Evolutionary conservation across 1,284 basidiomycete genomes (phyloP), one percentile per base, ranked within the genome.

Genomic region (Ceratobasidium sp.): DNA sequence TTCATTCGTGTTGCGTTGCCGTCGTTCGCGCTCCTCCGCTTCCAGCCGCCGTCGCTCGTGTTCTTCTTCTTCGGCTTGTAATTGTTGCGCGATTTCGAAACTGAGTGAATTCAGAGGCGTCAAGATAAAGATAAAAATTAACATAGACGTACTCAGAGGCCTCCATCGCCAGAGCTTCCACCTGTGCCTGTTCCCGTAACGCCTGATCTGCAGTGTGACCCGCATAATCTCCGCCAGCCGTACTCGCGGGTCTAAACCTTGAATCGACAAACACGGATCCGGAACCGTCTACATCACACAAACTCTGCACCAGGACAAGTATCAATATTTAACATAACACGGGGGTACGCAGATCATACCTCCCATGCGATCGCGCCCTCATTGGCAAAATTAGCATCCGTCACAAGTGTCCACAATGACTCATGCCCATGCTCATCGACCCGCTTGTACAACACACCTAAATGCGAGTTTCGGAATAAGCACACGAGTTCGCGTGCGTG

Each of bases 391-490:
- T 73, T 72, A 40, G 60, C 63, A 67, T 58, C 72, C 21, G 66
- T 69, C n/a, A 74, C 69, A 16, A 72, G 59, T 25, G 74, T 69
- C 51, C 25, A 62, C 28, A 72, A 51, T 9, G 59, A 74, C 51
- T 49, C 38, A 25, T 72, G 36, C 33, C 75, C 12, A 77, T 73
- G 59, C 77, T 74, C 74, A 51, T 69, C 73, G 2, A 77, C 63
- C 78, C 79, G 1, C 77, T 90, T 92, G 83, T 94, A 92, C 0
- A 97, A 82, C 3, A 96, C 94, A 0, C 91, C 90, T 11, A 97
- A 87, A 77, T 96, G 95, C 0, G 92, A 93, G 80, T 89, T 94
- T 73, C 95, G 88, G 84, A 96, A 96, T 72, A 96, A 86, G 1
- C 92, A 90, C 30, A 88, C 87, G 30, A 92, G 86, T 3, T 86